Evolutionary conservation across 2,329 filamentous ascomycete genomes (phyloP).

Genomic region (Fusarium abutilonis): DNA sequence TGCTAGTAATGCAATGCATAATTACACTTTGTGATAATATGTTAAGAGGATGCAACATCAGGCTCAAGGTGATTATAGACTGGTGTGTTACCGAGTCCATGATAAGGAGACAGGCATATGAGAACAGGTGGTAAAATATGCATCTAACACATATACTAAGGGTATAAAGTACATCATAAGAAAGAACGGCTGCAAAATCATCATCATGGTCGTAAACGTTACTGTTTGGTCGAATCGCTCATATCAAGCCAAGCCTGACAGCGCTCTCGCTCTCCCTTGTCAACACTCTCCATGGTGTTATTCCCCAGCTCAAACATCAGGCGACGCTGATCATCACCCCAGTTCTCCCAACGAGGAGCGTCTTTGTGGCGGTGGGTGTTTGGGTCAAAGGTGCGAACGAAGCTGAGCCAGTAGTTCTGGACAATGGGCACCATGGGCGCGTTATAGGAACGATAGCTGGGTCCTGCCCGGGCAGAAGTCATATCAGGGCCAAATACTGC

Average conservation of each 20-base stretch:
- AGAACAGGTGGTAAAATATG: background rate
- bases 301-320: slow-evolving; percentile 54
- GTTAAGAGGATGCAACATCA: background rate
- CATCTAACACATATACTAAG: slow-evolving; percentile 7
- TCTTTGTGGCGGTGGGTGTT: slow-evolving; percentile 49
- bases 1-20: slow-evolving; percentile 3
- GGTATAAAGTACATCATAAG: slow-evolving; percentile 30
- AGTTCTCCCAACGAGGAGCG: slow-evolving; percentile 56
- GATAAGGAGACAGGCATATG: background rate
- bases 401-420: slow-evolving; percentile 62
- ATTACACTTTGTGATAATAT: background rate
- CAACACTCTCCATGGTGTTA: slow-evolving; percentile 53
- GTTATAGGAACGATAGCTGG: slow-evolving; percentile 58
- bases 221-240: slow-evolving; percentile 46
- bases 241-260: slow-evolving; percentile 56
- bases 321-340: slow-evolving; percentile 48
- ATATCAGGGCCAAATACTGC: slow-evolving; percentile 61
- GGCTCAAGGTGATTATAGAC: too few species aligned
- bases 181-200: slow-evolving; percentile 1
- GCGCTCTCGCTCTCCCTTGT: slow-evolving; percentile 48
- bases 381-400: slow-evolving; percentile 58
- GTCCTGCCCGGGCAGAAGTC: slow-evolving; percentile 16
- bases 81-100: too few species aligned
- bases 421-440: slow-evolving; percentile 56
- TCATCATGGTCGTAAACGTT: slow-evolving; percentile 16